Evolutionary conservation across 441 rosid genomes (phyloP), one percentile per base, ranked within the genome.

Genomic region (Brassica balearica): DNA sequence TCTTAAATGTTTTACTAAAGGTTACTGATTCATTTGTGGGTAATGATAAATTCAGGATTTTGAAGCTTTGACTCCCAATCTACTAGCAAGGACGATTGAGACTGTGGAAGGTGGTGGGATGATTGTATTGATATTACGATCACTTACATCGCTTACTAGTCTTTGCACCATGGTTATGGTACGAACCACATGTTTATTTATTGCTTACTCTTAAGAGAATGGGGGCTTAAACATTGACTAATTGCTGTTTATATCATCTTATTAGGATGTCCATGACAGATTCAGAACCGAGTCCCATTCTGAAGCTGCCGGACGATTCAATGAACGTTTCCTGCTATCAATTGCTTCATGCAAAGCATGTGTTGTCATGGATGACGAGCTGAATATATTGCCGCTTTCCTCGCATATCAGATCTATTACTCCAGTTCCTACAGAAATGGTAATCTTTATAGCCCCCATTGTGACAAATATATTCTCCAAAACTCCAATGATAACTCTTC

Each of bases 31-130:
- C 65, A 48, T 73, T 60, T 41, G 12, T 68, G 5, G 32, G 27
- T 63, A 7, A 3, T 29, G 51, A 48, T 79, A 15, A 56, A 72
- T 71, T 67, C 85, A 96, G 99, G 99, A 96, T 81, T 96, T 96
- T 84, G 98, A 94, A 86, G 99, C 99, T 38, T 78, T 96, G 80
- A 94, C 99, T 36, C 99, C 98, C 25, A 96, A 96, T 88, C 88
- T 96, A 34, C 84, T 94, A 72, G 99, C 98, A 15, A 94, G 99
- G 82, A 94, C 98, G 1, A 91, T 94, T 65, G 99, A 96, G 82
- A 96, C 99, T n/a, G 99, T 96, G 65, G 95, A 96, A 84, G 99
- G 99, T 73, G 99, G 98, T 68, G 98, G 99, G 64, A 68, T 96
- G 81, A 82, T 96, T 82, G 85, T 96, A 10, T 80, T 96, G 83